Base-by-base conservation (phyloP, 1,139 yeast genomes). In the Sugiyamaella neomexicana region DNA sequence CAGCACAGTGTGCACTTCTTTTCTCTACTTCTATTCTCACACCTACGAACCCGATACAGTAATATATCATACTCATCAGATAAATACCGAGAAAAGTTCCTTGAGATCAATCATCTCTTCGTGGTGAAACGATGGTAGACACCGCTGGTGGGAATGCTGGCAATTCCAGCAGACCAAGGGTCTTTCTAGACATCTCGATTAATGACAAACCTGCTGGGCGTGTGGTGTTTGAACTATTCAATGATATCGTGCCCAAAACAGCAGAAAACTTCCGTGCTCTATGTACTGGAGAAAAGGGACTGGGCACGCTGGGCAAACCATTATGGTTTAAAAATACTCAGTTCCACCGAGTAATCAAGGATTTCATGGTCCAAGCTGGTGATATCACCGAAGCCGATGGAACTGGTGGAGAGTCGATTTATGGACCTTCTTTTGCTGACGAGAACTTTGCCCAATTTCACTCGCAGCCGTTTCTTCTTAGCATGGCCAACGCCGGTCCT, bases 401-500 rank as follows among this genome's bases (percentile, higher is more conserved):
- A 31, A 87, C 93, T 37, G 98, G 98, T 43, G 98, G 98, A 54
- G 95, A 87, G 71, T 86, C 96, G 31, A 91, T 90, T 62, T 93
- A 91, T 69, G 98, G 98, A 13, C 97, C 88, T 65, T 90, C 89
- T 72, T 93, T 93, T 68, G 95, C 87, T 68, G 99, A 93, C 69
- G 99, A 93, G 73, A 86, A 86, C 72, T 91, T 93, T 71, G 72
- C 78, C 55, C 72, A 81, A 62, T 79, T 79, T 62, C 98, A 93
- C 69, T 91, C 85, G 62, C 79, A 80, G 65, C 97, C 98, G 53
- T 91, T 87, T 70, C 76, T 91, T 64, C 79, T 93, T 65, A 88
- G 96, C 16, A 93, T 93, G 98, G 98, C 98, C 58, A 91, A 90
- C 70, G 89, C 96, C 5, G 98, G 98, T 10, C 91, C 96, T 54